These are phyloP conservation scores for Globisporangium nodosum DNA, from an alignment of 352 stramenopile species.

Conservation along the genomic window DNA sequence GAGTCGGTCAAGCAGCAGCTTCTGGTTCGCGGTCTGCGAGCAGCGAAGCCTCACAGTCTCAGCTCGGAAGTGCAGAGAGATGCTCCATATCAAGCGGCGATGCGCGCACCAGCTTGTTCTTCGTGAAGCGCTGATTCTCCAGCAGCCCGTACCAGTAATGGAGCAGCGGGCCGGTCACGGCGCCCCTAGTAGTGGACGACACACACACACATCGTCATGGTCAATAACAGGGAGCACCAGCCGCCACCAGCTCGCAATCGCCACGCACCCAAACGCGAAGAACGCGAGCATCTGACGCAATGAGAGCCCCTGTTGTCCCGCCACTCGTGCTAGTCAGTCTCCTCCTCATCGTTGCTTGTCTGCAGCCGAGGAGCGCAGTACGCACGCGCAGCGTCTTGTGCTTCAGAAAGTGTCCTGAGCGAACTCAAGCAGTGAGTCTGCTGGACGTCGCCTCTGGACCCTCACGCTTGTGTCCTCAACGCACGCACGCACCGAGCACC, in stretches of 20 bases:
- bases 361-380: not conserved
- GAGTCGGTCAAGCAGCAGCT: conserved; percentile 62
- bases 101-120: conserved; percentile 52
- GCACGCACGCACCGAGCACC: conserved; percentile 45
- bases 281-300: conserved; percentile 63
- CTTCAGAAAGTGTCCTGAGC: conserved; percentile 56
- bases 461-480: not conserved
- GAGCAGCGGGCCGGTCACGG: conserved; percentile 52
- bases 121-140: conserved; percentile 52
- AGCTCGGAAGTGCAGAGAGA: not conserved
- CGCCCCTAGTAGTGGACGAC: conserved; percentile 5
- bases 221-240: not conserved
- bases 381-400: conserved; percentile 56
- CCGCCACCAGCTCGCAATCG: not conserved
- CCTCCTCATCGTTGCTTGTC: too few relatives aligned
- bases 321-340: not conserved
- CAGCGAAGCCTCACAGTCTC: not conserved
- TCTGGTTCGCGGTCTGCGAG: conserved; percentile 63
- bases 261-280: conserved; percentile 53
- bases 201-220: not conserved
- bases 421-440: not conserved
- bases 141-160: conserved; percentile 72
- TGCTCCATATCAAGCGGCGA: not conserved
- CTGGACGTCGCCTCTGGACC: not conserved
- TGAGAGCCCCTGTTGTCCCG: conserved; percentile 36